These are phyloP conservation scores for Penicillium hesseltinei DNA, from an alignment of 2,329 filamentous ascomycete species.

Conservation along the genomic window DNA sequence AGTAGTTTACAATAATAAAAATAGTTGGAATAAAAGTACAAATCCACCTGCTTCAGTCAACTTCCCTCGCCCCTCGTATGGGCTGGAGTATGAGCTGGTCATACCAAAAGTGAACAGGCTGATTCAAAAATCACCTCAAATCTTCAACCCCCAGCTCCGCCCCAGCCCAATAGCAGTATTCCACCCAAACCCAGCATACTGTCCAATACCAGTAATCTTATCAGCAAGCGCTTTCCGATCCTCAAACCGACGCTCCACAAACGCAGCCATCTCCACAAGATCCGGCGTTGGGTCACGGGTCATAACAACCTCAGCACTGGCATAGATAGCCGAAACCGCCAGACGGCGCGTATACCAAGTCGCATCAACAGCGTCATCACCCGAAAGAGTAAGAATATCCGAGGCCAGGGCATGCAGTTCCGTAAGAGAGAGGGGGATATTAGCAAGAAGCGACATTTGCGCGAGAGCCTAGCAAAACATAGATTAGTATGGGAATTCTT, in stretches of 20 bases:
- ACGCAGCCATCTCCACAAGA: conserved; percentile 75
- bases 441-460: conserved; percentile 80
- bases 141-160: conserved; percentile 80
- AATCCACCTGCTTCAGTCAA: not conserved
- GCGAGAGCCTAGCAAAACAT: conserved; percentile 66
- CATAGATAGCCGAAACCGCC: conserved; percentile 65
- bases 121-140: conserved; percentile 51
- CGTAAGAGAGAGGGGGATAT: conserved; percentile 70
- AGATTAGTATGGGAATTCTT: conserved; percentile 5
- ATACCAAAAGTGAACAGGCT: not conserved
- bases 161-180: conserved; percentile 75
- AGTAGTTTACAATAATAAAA: conserved; percentile 6
- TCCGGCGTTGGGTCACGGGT: conserved; percentile 75
- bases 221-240: conserved; percentile 65
- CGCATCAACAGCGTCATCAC: conserved; percentile 76
- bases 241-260: conserved; percentile 71
- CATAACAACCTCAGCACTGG: conserved; percentile 86
- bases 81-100: not conserved
- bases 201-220: conserved; percentile 61
- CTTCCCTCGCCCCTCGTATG: not conserved
- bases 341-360: conserved; percentile 81
- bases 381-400: conserved; percentile 86
- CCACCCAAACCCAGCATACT: conserved; percentile 82
- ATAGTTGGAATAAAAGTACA: conserved; percentile 4
- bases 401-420: conserved; percentile 83